Conservation (phyloP, 352 stramenopile species). For the Bremia lactucae region DNA sequence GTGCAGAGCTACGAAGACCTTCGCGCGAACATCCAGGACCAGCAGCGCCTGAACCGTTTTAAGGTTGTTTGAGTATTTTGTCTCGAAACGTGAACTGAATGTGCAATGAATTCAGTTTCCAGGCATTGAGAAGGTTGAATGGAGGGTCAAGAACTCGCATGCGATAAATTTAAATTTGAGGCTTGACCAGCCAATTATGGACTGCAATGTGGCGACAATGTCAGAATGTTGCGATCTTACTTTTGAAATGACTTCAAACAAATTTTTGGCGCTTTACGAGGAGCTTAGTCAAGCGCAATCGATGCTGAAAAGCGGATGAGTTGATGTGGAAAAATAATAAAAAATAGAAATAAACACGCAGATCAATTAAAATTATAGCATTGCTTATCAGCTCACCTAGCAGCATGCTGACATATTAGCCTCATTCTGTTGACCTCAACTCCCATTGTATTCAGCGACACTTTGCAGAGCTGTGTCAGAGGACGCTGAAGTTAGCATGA, state of each 20-base stretch:
- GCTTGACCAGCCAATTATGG: constrained; percentile 18
- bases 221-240: constrained; percentile 4
- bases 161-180: constrained; percentile 20
- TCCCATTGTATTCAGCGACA: no score
- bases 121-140: constrained; percentile 19
- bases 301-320: no score
- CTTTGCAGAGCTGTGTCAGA: no score
- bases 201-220: constrained; percentile 10
- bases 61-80: constrained; percentile 16
- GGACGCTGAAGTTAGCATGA: no score
- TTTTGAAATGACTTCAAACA: constrained; percentile 16
- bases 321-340: background rate
- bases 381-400: constrained; percentile 1
- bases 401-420: no score
- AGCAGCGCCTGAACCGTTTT: constrained; percentile 25
- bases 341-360: no score
- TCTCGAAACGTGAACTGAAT: background rate
- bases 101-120: constrained; percentile 14
- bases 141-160: constrained; percentile 8
- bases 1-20: constrained; percentile 23
- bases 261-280: constrained; percentile 27
- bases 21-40: constrained; percentile 18
- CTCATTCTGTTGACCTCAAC: no score
- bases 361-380: constrained; percentile 3
- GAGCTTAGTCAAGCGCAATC: constrained; percentile 24